Evolutionary conservation across 768 basidiomycete genomes (phyloP), one percentile per base, ranked within the genome.

Genomic region (Suillus ampliporus): DNA sequence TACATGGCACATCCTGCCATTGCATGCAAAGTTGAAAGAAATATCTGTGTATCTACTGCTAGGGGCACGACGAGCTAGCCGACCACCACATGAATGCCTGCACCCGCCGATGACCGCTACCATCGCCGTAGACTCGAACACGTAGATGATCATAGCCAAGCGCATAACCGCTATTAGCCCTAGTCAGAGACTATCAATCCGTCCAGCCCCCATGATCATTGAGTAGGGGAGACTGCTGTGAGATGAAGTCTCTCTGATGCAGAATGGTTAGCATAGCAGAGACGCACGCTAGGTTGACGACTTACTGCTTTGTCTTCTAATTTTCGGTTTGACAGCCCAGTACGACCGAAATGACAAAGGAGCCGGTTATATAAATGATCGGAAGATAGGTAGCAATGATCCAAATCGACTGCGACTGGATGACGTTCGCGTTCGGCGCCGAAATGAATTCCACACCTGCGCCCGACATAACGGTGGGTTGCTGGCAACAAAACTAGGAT

Each of bases 341-440:
- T 21, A 80, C 61, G 19, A 78, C 64, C 10, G 74, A 76, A 9
- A 79, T 65, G 37, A 82, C 60, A 52, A 78, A 71, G 46, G 74
- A 74, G 2, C 74, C 75, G 31, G 81, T 63, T 54, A 70, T 76
- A 23, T 72, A 68, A 13, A 80, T 53, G 15, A 74, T 74, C 1
- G 82, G 82, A 8, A 78, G 59, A 53, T 80, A 81, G 61, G 74
- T 77, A 9, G 76, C 67, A 11, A 80, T 74, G 44, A 72, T 1
- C 67, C 57, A 6, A 63, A 74, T 14, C 73, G 62, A 60, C n/a
- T 52, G 48, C 8, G 34, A 58, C 26, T 51, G 21, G 54, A 52
- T 19, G 11, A 34, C 19, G 35, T 53, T 77, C 41, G 82, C 77
- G 28, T 75, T 74, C 11, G 64, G 64, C 17, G 52, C 53, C 3